phyloP scores from a whole-genome alignment of 2,329 filamentous ascomycete genomes.

The Hymenotorrendiella dingleyae region DNA sequence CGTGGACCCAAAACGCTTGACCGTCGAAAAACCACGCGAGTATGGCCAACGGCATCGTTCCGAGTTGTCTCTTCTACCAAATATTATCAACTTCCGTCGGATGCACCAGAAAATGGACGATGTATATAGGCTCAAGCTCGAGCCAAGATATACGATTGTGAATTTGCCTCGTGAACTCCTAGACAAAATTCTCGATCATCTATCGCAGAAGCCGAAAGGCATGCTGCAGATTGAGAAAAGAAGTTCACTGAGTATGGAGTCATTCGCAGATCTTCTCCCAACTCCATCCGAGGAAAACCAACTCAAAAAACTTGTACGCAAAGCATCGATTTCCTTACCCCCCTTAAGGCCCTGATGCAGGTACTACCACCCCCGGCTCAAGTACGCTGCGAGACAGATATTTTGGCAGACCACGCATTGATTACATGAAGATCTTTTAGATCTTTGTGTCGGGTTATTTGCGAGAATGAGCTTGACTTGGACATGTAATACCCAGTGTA shows the following conservation, averaged over 20 bases:
- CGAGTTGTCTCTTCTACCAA: neutral
- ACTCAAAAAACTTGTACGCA: conserved; percentile 3
- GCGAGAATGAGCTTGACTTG: neutral
- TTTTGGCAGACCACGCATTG: neutral
- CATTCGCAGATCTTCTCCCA: conserved; percentile 1
- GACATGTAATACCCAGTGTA: too few species aligned
- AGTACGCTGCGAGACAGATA: neutral
- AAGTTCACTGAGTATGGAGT: conserved; percentile 11
- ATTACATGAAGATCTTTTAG: neutral
- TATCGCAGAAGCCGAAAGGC: conserved; percentile 27
- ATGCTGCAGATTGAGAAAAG: conserved; percentile 33
- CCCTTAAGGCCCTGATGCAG: neutral
- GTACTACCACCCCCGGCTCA: neutral
- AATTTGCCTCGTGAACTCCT: conserved; percentile 9
- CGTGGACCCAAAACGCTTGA: neutral
- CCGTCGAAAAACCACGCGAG: neutral
- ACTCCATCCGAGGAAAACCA: neutral
- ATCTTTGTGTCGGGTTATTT: neutral
- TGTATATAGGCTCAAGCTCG: conserved; percentile 4
- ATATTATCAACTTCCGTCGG: conserved; percentile 8
- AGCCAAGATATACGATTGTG: neutral
- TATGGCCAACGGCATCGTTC: neutral
- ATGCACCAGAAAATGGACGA: conserved; percentile 6
- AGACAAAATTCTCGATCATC: conserved; percentile 31
- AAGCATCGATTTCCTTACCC: neutral